Base-by-base conservation (phyloP, 2,329 filamentous ascomycete species). In the Sporothrix dimorphospora region DNA sequence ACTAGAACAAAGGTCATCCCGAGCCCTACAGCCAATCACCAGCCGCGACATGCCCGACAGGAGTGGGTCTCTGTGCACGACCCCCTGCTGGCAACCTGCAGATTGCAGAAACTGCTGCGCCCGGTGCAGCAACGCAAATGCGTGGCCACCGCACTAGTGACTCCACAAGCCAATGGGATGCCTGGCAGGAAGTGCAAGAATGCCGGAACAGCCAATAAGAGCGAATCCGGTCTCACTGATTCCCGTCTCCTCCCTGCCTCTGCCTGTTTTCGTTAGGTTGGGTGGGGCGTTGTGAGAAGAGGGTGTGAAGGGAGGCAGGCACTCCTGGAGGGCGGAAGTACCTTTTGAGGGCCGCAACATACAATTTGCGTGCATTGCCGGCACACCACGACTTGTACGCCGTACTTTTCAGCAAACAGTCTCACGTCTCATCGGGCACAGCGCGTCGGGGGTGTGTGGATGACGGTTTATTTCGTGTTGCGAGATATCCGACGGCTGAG, bases 1-100 rank as follows among this genome's bases (percentile, higher is more conserved):
- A 27, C 65, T 67, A 34, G 65, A 19, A 21, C 66, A 55, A 55
- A 30, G 66, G 66, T 69, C 66, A 69, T 69, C 49, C 66, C 30
- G 47, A n/a, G 45, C 66, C 30, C 11, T 14, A 45, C 38, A 3
- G 21, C 68, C 68, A 70, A 70, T 70, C 14, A 61, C 0, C 3
- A 1, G 11, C 27, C 40, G 21, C 12, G 9, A 6, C 16, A 21
- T 12, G 21, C 38, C 4, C 3, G 14, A 55, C 11, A 21, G 7
- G 16, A 63, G n/a, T 63, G 57, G 57, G 57, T 42, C 57, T n/a
- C 1, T 7, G 16, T 9, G 53, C 16, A 19, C 27, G 0, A 27
- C 9, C 47, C 30, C 47, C 19, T 51, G 47, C 19, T 19, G 19
- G 47, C 47, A 19, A n/a, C 47, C 47, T 51, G 47, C 47, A 51